phyloP scores from a whole-genome alignment of 768 basidiomycete genomes.

The Boletus rubescentipes region DNA sequence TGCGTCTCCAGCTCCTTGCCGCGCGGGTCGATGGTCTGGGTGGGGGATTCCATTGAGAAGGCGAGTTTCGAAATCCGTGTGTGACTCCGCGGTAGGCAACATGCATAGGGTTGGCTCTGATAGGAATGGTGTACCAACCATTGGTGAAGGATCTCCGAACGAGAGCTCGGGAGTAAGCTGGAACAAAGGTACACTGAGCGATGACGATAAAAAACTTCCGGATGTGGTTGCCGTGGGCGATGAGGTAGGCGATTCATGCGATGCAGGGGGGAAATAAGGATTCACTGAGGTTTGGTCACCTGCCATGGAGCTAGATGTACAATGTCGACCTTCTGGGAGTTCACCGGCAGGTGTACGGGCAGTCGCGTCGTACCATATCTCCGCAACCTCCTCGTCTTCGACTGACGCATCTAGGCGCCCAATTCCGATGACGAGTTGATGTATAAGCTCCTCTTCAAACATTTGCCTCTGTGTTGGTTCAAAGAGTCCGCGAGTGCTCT shows the following conservation, averaged over 20 bases:
- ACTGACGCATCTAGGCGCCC: slow-evolving; percentile 57
- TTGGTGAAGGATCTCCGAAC: slow-evolving; percentile 14
- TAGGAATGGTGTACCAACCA: slow-evolving; percentile 13
- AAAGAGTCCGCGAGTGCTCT: slow-evolving; percentile 45
- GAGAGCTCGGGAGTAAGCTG: slow-evolving; percentile 16
- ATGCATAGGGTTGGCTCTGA: slow-evolving; percentile 12
- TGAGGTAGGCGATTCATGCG: slow-evolving; percentile 30
- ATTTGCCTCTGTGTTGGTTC: slow-evolving; percentile 54
- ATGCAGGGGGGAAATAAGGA: slow-evolving; percentile 52
- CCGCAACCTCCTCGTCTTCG: slow-evolving; percentile 36
- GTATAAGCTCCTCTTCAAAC: slow-evolving; percentile 78
- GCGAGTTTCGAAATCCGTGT: slow-evolving; percentile 7
- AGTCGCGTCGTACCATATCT: slow-evolving; percentile 34
- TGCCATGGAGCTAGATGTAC: slow-evolving; percentile 7
- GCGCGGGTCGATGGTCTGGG: slow-evolving; percentile 14
- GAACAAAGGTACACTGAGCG: slow-evolving; percentile 12
- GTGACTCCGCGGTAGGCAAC: slow-evolving; percentile 7
- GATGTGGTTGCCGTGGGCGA: slow-evolving; percentile 22
- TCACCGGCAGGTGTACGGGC: slow-evolving; percentile 34
- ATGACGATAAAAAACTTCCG: slow-evolving; percentile 14
- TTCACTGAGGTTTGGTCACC: slow-evolving; percentile 32
- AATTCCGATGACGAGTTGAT: slow-evolving; percentile 89
- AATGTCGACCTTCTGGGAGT: slow-evolving; percentile 18
- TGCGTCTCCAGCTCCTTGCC: slow-evolving; percentile 23
- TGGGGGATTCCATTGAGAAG: slow-evolving; percentile 13